Percentiles rank a stretch among this genome's conserved stretches.
phyloP scores from a whole-genome alignment of 768 basidiomycete species.

The Pleurotus platypus region DNA sequence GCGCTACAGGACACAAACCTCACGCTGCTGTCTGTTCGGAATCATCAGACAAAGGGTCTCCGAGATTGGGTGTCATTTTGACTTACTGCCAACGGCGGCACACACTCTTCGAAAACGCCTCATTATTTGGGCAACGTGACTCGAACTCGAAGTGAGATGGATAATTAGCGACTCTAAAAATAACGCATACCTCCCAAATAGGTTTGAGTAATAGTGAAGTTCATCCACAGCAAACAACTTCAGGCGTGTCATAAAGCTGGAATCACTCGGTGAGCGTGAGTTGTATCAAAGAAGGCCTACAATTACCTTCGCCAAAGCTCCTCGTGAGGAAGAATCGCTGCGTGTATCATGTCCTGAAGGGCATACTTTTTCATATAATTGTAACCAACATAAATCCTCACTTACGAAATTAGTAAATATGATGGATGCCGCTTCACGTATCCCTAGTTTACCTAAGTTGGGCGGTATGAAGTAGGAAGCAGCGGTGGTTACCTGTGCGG shows the following conservation, averaged over 20 bases:
- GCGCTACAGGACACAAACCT: constrained; percentile 86
- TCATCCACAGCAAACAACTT: constrained; percentile 83
- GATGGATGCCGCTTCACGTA: constrained; percentile 71
- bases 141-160: constrained; percentile 20
- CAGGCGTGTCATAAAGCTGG: constrained; percentile 72
- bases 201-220: constrained; percentile 79
- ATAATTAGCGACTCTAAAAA: no score
- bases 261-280: constrained; percentile 6
- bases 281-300: neutral
- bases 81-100: constrained; percentile 72
- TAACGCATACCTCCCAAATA: constrained; percentile 65
- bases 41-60: no score
- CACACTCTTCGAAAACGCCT: constrained; percentile 74
- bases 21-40: constrained; percentile 42
- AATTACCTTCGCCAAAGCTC: constrained; percentile 73
- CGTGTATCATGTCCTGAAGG: constrained; percentile 77
- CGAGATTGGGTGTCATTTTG: neutral
- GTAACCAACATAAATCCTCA: neutral
- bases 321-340: constrained; percentile 81
- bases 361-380: neutral
- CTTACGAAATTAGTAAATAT: constrained; percentile 90
- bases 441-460: constrained; percentile 32
- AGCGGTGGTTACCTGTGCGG: constrained; percentile 45
- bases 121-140: constrained; percentile 79
- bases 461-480: neutral